Evolutionary conservation across 2,329 filamentous ascomycete species (phyloP).

Genomic region (Ceratocystis harringtonii): DNA sequence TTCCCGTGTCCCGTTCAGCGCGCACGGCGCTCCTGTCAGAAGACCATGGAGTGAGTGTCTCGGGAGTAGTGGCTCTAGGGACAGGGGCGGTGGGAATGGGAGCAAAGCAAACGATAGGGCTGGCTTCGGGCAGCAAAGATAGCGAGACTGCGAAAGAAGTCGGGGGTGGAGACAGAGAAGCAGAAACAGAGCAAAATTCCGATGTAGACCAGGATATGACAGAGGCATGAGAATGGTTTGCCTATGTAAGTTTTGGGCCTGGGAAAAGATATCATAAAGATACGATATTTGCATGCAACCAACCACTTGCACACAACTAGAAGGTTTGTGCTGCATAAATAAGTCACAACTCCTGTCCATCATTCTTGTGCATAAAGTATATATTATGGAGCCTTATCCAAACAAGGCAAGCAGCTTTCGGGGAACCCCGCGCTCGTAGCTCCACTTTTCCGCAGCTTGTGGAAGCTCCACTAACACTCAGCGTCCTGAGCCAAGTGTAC

Average conservation of each 20-base stretch:
- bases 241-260: not conserved
- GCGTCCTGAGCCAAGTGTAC: not conserved
- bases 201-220: conserved; percentile 11
- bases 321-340: not conserved
- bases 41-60: conserved; percentile 15
- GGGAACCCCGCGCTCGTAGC: conserved; percentile 14
- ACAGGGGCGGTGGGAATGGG: not conserved
- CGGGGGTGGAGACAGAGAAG: not conserved
- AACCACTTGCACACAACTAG: not conserved
- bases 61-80: not conserved
- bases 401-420: conserved; percentile 9
- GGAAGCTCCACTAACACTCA: not conserved
- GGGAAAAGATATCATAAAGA: not conserved
- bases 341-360: not conserved
- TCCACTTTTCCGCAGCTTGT: conserved; percentile 10
- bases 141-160: not conserved
- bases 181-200: too few species aligned
- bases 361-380: not conserved
- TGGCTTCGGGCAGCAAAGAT: not conserved
- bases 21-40: conserved; percentile 14
- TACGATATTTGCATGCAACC: not conserved
- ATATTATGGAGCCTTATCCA: not conserved
- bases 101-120: not conserved
- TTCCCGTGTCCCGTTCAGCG: conserved; percentile 13
- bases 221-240: too few species aligned